phyloP scores from a whole-genome alignment of 1,139 yeast genomes.

The Blastobotrys elegans region DNA sequence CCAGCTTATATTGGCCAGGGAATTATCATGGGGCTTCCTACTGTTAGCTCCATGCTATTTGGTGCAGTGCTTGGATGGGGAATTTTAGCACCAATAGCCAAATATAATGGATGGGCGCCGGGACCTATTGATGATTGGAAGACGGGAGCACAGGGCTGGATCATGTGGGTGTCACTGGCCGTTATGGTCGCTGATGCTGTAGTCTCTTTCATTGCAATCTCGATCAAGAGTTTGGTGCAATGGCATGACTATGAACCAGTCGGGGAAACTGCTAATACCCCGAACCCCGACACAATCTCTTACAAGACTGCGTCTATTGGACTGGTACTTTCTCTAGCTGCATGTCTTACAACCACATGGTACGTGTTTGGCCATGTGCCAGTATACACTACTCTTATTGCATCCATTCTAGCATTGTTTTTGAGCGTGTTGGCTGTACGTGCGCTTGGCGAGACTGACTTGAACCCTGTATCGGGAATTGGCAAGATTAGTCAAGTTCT shows the following conservation, averaged over 20 bases:
- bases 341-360: constrained; percentile 62
- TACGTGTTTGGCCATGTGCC: constrained; percentile 67
- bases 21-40: constrained; percentile 91
- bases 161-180: constrained; percentile 86
- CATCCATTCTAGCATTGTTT: constrained; percentile 69
- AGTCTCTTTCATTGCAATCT: constrained; percentile 69
- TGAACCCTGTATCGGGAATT: constrained; percentile 94
- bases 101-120: constrained; percentile 74
- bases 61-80: constrained; percentile 94
- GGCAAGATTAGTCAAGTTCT: constrained; percentile 89
- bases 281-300: constrained; percentile 38
- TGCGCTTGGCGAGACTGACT: constrained; percentile 93
- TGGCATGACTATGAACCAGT: constrained; percentile 11
- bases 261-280: constrained; percentile 17
- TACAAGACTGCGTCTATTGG: constrained; percentile 53
- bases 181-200: constrained; percentile 92
- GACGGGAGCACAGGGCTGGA: constrained; percentile 95
- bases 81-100: constrained; percentile 73
- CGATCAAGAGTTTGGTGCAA: constrained; percentile 29
- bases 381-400: constrained; percentile 58
- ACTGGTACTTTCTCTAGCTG: constrained; percentile 53
- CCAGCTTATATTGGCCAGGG: constrained; percentile 99
- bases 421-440: constrained; percentile 84
- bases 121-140: constrained; percentile 92
- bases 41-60: constrained; percentile 84